Conservation (phyloP, 2,329 filamentous ascomycete genomes). For the Fusarium devonianum region DNA sequence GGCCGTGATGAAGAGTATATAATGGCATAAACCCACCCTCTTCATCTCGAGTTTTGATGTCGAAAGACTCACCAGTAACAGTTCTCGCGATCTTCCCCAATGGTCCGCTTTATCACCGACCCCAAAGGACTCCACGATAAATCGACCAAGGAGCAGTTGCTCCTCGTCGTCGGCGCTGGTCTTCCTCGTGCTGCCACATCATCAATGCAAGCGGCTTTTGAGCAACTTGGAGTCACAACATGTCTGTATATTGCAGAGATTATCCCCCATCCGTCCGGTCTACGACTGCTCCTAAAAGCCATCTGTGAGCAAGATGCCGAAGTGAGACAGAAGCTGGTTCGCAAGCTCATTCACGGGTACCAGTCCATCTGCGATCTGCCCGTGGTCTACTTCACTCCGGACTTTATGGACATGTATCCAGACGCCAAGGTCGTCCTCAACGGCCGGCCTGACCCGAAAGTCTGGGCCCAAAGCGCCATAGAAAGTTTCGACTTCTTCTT, state of each 20-base stretch:
- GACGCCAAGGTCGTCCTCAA: slow-evolving; percentile 47
- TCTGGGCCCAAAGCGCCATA: slow-evolving; percentile 41
- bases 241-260: slow-evolving; percentile 48
- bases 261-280: slow-evolving; percentile 33
- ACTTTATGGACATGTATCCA: slow-evolving; percentile 51
- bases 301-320: slow-evolving; percentile 39
- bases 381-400: slow-evolving; percentile 44
- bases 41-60: too few species aligned
- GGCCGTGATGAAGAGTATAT: too few species aligned
- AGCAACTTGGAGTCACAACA: slow-evolving; percentile 41
- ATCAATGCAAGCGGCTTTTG: slow-evolving; percentile 46
- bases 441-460: slow-evolving; percentile 34
- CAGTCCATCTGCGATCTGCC: slow-evolving; percentile 43
- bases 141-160: slow-evolving; percentile 3
- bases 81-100: neutral
- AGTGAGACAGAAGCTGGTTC: slow-evolving; percentile 42
- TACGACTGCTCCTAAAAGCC: slow-evolving; percentile 39
- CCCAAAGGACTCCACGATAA: slow-evolving; percentile 10
- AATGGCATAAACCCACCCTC: too few species aligned
- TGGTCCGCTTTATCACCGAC: slow-evolving; percentile 31
- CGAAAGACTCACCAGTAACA: too few species aligned
- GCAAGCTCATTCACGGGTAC: slow-evolving; percentile 44
- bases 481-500: slow-evolving; percentile 43
- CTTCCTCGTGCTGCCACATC: slow-evolving; percentile 48
- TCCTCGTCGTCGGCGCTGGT: slow-evolving; percentile 42